Base-by-base conservation (phyloP, 768 basidiomycete genomes). In the Leucogyrophana mollusca region DNA sequence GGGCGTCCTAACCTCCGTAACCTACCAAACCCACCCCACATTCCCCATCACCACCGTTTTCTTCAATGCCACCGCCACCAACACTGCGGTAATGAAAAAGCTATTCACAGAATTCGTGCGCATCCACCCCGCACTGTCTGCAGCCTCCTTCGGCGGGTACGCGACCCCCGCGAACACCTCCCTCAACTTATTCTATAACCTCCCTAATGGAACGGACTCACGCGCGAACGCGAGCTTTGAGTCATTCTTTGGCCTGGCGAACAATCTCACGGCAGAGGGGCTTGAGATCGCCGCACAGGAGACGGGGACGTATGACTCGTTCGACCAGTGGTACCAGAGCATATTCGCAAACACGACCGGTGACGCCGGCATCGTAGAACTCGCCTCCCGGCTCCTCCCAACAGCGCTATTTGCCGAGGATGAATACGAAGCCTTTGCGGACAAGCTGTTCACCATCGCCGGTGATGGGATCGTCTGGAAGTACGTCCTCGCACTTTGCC, bases 1-100 rank as follows among this genome's bases (percentile, higher is more conserved):
- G 52, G 78, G 73, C 9, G 64, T 80, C 23, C 59, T 79, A 36
- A 67, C 68, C 9, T 71, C 71, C 1, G 70, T 66, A 8, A 74
- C 73, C 0, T 76, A 75, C 54, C 52, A 56, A 27, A 74, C 72
- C 1, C 63, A 74, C 45, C 68, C 71, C 6, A 20, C 51, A 11
- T 47, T 62, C 9, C 68, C 73, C 9, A 36, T 73, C 44, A 58
- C 57, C 22, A 52, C 52, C 17, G 56, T 54, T 21, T 50, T 55
- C 53, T 52, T 73, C 43, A 33, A 34, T 2, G 60, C 55, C 14
- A 66, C 62, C 45, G 63, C 67, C 36, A 47, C 67, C 5, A 56
- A 61, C 4, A 49, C 54, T 4, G 53, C 52, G 8, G 46, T 55
- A 4, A 61, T 66, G 4, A 46, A 62, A 21, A 53, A 47, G 4